These are phyloP conservation scores for Lachnellula occidentalis DNA, from an alignment of 2,329 filamentous ascomycete species.

Conservation along the genomic window DNA sequence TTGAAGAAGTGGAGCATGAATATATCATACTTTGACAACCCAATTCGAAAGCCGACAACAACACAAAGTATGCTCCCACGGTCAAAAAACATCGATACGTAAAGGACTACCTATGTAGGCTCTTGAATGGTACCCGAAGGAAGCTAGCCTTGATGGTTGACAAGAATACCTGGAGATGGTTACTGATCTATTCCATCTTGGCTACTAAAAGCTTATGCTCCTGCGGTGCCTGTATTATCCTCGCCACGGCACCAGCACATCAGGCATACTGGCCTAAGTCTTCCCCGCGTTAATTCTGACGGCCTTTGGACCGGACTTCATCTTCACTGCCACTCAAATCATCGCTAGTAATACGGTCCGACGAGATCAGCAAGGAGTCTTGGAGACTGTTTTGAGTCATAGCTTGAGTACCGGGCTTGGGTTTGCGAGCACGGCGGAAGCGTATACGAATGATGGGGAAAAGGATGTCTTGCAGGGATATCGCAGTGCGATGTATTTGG, in stretches of 20 bases:
- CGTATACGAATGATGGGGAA: slow-evolving; percentile 15
- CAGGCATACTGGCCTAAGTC: slow-evolving; percentile 57
- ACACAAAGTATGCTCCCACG: too few relatives aligned
- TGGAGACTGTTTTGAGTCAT: slow-evolving; percentile 39
- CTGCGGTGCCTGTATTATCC: slow-evolving; percentile 7
- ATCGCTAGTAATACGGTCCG: slow-evolving; percentile 47
- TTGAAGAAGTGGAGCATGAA: too few relatives aligned
- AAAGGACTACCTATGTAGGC: too few relatives aligned
- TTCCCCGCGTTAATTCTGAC: slow-evolving; percentile 55
- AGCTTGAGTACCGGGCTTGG: slow-evolving; percentile 39
- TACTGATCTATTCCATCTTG: too few relatives aligned
- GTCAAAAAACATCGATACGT: too few relatives aligned
- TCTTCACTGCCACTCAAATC: slow-evolving; percentile 46
- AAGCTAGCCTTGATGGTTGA: too few relatives aligned
- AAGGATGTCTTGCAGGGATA: slow-evolving; percentile 31
- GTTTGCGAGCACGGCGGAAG: slow-evolving; percentile 39
- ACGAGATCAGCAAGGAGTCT: slow-evolving; percentile 44
- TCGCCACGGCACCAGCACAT: slow-evolving; percentile 18
- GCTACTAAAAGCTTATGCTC: too few relatives aligned
- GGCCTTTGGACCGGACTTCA: slow-evolving; percentile 53
- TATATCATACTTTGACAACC: too few relatives aligned
- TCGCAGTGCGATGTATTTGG: slow-evolving; percentile 39
- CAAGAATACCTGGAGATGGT: too few relatives aligned
- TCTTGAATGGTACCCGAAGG: too few relatives aligned
- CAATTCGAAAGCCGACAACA: too few relatives aligned